Evolutionary conservation across 2,329 filamentous ascomycete species (phyloP), one percentile per base, ranked within the genome.

Genomic region (Aureobasidium musti): DNA sequence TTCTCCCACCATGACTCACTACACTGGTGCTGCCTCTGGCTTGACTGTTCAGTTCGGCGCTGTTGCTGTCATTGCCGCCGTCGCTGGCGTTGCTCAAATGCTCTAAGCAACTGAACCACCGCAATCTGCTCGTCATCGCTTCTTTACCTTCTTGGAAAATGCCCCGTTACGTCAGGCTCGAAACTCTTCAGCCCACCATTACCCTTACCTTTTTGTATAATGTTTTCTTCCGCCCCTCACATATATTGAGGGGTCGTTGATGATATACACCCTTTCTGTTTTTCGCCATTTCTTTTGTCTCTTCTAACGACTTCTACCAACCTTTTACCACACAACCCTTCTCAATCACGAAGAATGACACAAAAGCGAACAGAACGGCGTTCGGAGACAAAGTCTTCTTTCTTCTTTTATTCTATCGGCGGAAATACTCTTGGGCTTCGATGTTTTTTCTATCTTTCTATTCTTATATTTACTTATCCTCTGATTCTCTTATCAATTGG

Each of bases 21-120:
- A 41, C 41, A 59, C 61, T 33, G 68, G 66, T 50, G 57, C 66
- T 21, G 66, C 68, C 33, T 68, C 64, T 35, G 64, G 64, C 37
- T 33, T 66, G 17, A 53, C 64, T 37, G 28, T 59, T 14, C 45
- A 53, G 11, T 52, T 52, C 47, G 54, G 64, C 28, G 64, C 53
- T 54, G 64, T 56, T 30, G 64, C 64, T 8, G 43, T 59, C n/a
- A 53, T 61, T 17, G 64, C 64, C 17, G 64, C 54, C 21, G 43
- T 66, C 26, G 47, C 47, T 47, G 53, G 53, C 54, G 43, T 53
- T 26, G 64, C 56, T 37, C 64, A 66, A 7, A 21, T 66, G 37
- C 64, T 66, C 4, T 66, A 47, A 47, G 50, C 47, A 14, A 33
- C 8, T 23, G 11, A 19, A 7, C 33, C 1, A 28, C 21, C 19